phyloP scores from a whole-genome alignment of 23 red algal genomes.

The Agarophyton chilense region DNA sequence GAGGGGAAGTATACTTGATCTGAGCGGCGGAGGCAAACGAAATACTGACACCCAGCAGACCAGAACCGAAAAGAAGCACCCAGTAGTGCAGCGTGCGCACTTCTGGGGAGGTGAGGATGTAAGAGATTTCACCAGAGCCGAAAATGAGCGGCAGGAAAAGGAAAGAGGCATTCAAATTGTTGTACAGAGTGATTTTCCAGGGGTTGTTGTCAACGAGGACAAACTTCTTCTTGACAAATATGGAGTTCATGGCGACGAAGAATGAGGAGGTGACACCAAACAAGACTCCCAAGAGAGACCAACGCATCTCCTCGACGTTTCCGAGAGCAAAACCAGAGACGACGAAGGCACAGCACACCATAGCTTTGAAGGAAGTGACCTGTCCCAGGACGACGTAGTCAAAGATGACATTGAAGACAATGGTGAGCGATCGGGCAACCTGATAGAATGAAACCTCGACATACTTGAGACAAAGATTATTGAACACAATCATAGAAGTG shows the following conservation, averaged over 20 bases:
- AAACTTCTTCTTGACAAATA: constrained; percentile 98
- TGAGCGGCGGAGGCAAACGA: constrained; percentile 94
- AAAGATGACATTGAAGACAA: constrained; percentile 94
- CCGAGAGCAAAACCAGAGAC: constrained; percentile 81
- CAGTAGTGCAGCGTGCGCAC: constrained; percentile 67
- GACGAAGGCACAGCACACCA: constrained; percentile 83
- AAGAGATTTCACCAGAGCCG: constrained; percentile 69
- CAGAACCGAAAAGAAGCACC: constrained; percentile 71
- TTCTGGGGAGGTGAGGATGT: constrained; percentile 42
- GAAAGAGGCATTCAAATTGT: constrained; percentile 91
- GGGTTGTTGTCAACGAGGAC: constrained; percentile 95
- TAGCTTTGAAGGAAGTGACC: constrained; percentile 81
- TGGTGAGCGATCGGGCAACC: constrained; percentile 94
- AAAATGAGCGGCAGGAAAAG: constrained; percentile 94
- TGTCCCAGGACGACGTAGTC: constrained; percentile 91
- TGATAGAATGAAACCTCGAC: constrained; percentile 98
- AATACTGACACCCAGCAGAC: constrained; percentile 86
- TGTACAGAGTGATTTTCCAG: constrained; percentile 98
- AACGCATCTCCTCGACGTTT: constrained; percentile 91
- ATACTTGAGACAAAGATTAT: constrained; percentile 96
- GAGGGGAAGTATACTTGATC: constrained; percentile 97
- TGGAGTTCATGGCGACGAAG: constrained; percentile 97
- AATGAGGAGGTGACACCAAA: constrained; percentile 90
- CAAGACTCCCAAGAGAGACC: constrained; percentile 88
- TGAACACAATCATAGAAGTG: constrained; percentile 92